Conservation (phyloP, 306 rosid genomes). For the Malus asiatica region DNA sequence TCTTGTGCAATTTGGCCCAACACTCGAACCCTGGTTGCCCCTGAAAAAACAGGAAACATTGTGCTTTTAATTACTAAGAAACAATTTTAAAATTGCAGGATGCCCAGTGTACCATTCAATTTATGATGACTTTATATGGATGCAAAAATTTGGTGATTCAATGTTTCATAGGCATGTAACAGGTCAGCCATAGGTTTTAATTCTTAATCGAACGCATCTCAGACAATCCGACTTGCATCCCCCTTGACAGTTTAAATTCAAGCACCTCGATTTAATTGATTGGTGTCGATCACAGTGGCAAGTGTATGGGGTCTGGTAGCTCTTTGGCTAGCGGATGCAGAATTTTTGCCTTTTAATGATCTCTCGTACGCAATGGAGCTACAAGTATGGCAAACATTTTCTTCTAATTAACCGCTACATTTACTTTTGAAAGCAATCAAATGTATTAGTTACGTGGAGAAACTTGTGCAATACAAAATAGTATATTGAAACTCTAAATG, state of each 20-base stretch:
- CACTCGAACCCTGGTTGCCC: not conserved
- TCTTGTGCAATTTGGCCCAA: constrained; percentile 39
- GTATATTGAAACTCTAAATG: not conserved
- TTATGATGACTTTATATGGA: constrained; percentile 70
- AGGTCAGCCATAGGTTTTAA: constrained; percentile 31
- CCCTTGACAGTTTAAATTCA: not conserved
- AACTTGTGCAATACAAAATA: not conserved
- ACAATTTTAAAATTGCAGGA: constrained; percentile 22
- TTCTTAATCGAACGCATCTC: too few species aligned
- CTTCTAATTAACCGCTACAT: not conserved
- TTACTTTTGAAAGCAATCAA: not conserved
- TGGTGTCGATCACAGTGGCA: not conserved
- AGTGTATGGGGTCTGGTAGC: constrained; percentile 8
- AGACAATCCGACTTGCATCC: not conserved
- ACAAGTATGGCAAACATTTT: not conserved
- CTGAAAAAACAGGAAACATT: not conserved
- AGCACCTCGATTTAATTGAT: not conserved
- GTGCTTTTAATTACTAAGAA: not conserved
- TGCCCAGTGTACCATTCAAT: constrained; percentile 65
- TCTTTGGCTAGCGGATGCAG: constrained; percentile 34
- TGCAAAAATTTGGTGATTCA: constrained; percentile 73
- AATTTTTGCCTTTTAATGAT: constrained; percentile 3
- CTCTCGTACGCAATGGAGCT: not conserved
- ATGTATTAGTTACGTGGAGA: not conserved
- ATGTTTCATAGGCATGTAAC: constrained; percentile 69